phyloP scores from a whole-genome alignment of 352 stramenopile species.

The Phytophthora sansomeana region DNA sequence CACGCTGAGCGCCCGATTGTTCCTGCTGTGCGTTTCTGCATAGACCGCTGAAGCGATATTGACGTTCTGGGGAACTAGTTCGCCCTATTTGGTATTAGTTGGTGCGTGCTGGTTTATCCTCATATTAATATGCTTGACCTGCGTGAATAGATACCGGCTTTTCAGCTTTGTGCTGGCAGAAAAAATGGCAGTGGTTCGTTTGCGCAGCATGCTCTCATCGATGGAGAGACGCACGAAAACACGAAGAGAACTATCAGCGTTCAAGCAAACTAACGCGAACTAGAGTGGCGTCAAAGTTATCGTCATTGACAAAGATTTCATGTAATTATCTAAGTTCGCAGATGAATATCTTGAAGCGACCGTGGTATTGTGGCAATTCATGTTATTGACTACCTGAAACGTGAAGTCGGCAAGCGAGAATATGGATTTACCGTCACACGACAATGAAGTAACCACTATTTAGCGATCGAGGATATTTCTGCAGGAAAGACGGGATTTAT shows the following conservation, averaged over 20 bases:
- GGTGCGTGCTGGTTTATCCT: neutral
- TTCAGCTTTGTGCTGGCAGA: conserved; percentile 18
- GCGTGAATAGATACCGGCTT: conserved; percentile 6
- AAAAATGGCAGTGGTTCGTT: conserved; percentile 16
- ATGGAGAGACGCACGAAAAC: conserved; percentile 10
- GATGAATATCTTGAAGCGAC: neutral
- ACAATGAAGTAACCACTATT: neutral
- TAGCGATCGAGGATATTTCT: neutral
- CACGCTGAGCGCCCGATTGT: too few species aligned
- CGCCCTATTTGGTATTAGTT: too few species aligned
- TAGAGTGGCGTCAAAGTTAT: conserved; percentile 3
- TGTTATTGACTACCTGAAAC: conserved; percentile 22
- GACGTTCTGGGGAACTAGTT: too few species aligned
- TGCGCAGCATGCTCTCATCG: conserved; percentile 13
- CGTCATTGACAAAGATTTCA: conserved; percentile 16
- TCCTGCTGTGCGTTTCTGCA: too few species aligned
- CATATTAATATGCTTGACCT: neutral
- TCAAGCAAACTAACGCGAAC: conserved; percentile 12
- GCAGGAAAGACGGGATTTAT: neutral
- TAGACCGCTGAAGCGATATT: too few species aligned
- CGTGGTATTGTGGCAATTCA: conserved; percentile 18
- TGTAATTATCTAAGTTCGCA: neutral
- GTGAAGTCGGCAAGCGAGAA: neutral
- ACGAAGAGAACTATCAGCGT: conserved; percentile 3
- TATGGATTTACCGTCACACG: neutral